Evolutionary conservation across 306 rosid species (phyloP), one percentile per base, ranked within the genome.

Genomic region (Delonix regia): DNA sequence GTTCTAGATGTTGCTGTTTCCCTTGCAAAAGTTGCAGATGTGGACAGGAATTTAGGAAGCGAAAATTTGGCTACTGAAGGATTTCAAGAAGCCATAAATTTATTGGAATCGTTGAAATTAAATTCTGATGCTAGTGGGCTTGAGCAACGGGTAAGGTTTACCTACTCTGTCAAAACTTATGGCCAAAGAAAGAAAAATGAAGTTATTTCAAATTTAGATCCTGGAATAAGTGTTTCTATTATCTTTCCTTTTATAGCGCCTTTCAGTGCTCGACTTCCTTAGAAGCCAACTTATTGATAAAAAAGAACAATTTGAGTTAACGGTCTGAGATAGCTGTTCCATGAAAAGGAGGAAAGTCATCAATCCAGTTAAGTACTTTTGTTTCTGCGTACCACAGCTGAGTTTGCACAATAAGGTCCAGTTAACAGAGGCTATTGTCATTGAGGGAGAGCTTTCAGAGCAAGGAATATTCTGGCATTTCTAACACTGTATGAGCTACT

Each of bases 11-110:
- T 91, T 64, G 92, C 97, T 24, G 91, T 91, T 74, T 93, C 98
- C 51, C 97, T 93, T 9, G 95, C 98, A 61, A 91, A 93, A 87
- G 95, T 91, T 24, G 96, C 98, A 1, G 98, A 93, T 75, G 98
- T 85, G 69, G 98, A 93, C 88, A 86, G 92, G 87, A 87, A 79
- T 81, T 48, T 93, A 28, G 96, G 90, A 57, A 86, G 90, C 21
- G 97, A 91, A 83, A 92, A 87, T 69, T 63, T 83, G n/a, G 98
- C 96, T 4, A 81, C 78, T 19, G 81, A 84, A 75, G 92, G 90
- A 63, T 94, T 94, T 71, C 85, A 88, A 80, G 98, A 91, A 87
- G 98, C 92, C 83, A 88, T 94, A 78, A 82, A 88, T 65, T 64
- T 94, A 71, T 83, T 91, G 85, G 97, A 90, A 75, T 77, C 92